These are phyloP conservation scores for Bondarzewia mesenterica DNA, from an alignment of 1,284 basidiomycete species.

Conservation along the genomic window DNA sequence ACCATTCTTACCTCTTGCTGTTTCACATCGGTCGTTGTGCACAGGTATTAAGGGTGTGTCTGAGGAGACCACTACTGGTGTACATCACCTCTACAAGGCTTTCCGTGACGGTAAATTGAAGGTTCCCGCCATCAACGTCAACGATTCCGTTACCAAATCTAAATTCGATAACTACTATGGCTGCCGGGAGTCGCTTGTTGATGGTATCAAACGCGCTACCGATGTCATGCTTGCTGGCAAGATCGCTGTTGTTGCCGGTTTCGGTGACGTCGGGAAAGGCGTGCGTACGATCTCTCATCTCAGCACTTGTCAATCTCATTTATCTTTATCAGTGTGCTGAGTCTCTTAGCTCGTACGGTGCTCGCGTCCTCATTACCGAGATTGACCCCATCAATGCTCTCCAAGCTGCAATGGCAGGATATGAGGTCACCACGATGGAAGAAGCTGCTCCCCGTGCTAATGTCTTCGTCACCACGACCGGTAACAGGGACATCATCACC, in stretches of 20 bases:
- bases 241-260: conserved; percentile 97
- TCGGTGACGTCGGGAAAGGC: conserved; percentile 98
- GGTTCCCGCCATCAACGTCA: conserved; percentile 99
- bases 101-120: conserved; percentile 95
- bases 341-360: conserved; percentile 93
- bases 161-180: conserved; percentile 98
- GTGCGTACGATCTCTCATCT: conserved; percentile 39
- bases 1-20: not conserved
- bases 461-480: conserved; percentile 97
- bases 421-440: conserved; percentile 98
- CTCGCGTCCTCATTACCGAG: conserved; percentile 94
- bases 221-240: conserved; percentile 99
- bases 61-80: conserved; percentile 99
- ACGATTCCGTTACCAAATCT: conserved; percentile 99
- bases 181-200: conserved; percentile 98
- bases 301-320: not conserved
- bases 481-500: conserved; percentile 97
- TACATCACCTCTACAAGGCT: conserved; percentile 98
- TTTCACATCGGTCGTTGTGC: conserved; percentile 3
- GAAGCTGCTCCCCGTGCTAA: conserved; percentile 86
- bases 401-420: conserved; percentile 99
- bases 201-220: conserved; percentile 99
- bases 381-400: conserved; percentile 99
- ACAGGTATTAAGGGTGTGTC: conserved; percentile 87
- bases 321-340: conserved; percentile 77